A percentile compares a stretch with the other conserved stretches of the same genome.
These are phyloP conservation scores for Cercospora zeina DNA, from an alignment of 2,329 filamentous ascomycete species.

Conservation along the genomic window DNA sequence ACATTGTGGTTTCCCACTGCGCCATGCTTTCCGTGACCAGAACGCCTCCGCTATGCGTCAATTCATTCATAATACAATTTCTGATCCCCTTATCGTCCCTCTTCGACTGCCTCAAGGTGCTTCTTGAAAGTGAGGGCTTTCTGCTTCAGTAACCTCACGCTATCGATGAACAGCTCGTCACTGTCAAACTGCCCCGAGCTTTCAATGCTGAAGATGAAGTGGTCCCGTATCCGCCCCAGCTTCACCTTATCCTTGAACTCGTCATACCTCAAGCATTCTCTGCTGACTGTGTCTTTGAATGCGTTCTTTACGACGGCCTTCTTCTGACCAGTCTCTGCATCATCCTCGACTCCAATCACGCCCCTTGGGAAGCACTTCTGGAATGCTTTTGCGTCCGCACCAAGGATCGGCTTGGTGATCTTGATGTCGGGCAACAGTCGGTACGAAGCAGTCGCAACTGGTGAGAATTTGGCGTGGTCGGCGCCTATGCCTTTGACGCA, in stretches of 20 bases:
- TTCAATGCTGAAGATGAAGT: constrained; percentile 96
- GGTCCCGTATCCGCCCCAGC: constrained; percentile 83
- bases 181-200: constrained; percentile 94
- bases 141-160: constrained; percentile 77
- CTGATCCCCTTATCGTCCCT: constrained; percentile 30
- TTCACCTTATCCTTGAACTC: constrained; percentile 97
- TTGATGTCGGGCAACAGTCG: constrained; percentile 84
- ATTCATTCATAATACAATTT: constrained; percentile 4
- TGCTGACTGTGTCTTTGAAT: constrained; percentile 92
- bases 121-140: constrained; percentile 76
- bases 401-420: constrained; percentile 80
- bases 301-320: constrained; percentile 86
- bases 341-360: constrained; percentile 77
- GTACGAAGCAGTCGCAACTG: constrained; percentile 92
- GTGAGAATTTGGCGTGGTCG: constrained; percentile 96
- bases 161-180: constrained; percentile 89
- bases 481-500: constrained; percentile 91
- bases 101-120: constrained; percentile 57
- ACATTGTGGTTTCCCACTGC: constrained; percentile 1
- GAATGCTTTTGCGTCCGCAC: constrained; percentile 85
- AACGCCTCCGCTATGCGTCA: constrained; percentile 21
- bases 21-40: neutral
- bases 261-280: constrained; percentile 85
- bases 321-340: constrained; percentile 68
- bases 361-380: constrained; percentile 83